Evolutionary conservation across 805 yeast species (phyloP), one percentile per base, ranked within the genome.

Genomic region (Clavispora santaluciae): DNA sequence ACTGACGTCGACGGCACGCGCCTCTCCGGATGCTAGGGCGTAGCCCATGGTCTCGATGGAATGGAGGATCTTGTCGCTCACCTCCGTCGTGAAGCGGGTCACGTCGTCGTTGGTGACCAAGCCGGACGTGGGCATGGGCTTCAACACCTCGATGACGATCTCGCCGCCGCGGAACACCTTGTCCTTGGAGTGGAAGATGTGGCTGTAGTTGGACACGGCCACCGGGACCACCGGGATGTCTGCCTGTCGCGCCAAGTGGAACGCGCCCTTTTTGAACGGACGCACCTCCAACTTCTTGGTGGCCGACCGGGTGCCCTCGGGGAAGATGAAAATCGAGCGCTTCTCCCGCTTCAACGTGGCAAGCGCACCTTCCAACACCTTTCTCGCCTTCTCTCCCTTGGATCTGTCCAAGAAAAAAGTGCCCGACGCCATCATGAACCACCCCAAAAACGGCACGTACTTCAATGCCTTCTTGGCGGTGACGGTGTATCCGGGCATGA

Each of bases 221-320:
- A 85, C 70, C 7, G 99, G 99, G 18, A 93, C 78, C 38, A 93
- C 72, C 15, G 98, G 98, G 26, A 91, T 81, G 31, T 79, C 79
- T 5, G 95, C 95, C 64, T 89, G 95, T 48, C 86, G 84, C 6
- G 99, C 99, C 57, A 93, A 75, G 64, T 93, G 97, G 80, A 93
- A 93, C 0, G 98, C 97, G 41, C 99, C 99, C 60, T 93, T 93
- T 64, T 93, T 93, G 68, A 93, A 88, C 1, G 95, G 95, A 37
- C 88, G 72, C 59, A 93, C 65, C 3, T 73, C 79, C 38, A 95
- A 82, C 25, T 72, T 73, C 18, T 76, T 64, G 9, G 84, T 66
- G 49, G 83, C 85, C 0, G 97, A 88, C 63, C 99, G 78, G 2
- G 99, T 93, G 21, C 99, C 99, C 64, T 93, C 99, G 20, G 98